Percentiles rank a stretch among this genome's conserved stretches.
These are phyloP conservation scores for Naganishia onofrii DNA, from an alignment of 768 basidiomycete genomes.

Conservation along the genomic window DNA sequence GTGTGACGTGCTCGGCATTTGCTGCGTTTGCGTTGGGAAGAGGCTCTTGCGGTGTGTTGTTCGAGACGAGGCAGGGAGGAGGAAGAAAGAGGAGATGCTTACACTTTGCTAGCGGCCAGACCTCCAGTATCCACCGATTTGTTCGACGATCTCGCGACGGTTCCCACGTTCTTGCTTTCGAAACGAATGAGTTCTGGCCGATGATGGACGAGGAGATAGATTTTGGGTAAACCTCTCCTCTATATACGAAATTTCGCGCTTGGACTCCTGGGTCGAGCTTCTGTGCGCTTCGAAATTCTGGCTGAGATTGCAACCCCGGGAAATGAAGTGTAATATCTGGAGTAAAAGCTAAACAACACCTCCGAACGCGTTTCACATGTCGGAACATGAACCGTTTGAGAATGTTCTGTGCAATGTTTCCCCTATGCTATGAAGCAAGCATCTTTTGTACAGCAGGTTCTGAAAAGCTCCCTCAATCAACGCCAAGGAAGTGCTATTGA, in stretches of 20 bases:
- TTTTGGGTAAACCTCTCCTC: neutral
- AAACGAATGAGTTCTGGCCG: no score
- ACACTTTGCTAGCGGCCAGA: neutral
- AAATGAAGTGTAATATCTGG: neutral
- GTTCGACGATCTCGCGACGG: neutral
- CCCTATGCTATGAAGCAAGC: neutral
- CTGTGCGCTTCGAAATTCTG: neutral
- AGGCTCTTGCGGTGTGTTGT: neutral
- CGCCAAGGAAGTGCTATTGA: no score
- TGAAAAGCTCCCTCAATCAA: neutral
- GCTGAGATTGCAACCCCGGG: neutral
- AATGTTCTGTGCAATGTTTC: neutral
- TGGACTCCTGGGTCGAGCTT: no score
- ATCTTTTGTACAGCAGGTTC: no score
- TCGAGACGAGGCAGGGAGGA: neutral
- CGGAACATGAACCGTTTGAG: neutral
- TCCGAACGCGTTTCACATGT: neutral
- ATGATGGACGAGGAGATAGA: neutral
- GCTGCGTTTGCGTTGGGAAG: neutral
- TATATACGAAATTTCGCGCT: constrained; percentile 27
- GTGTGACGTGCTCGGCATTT: constrained; percentile 7
- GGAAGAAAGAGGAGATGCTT: neutral
- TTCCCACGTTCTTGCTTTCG: neutral
- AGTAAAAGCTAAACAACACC: neutral
- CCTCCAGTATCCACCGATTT: no score